Percentiles rank a stretch among this genome's conserved stretches.
Evolutionary conservation across 2,329 filamentous ascomycete species (phyloP).

Genomic region (Trichoderma sp.): DNA sequence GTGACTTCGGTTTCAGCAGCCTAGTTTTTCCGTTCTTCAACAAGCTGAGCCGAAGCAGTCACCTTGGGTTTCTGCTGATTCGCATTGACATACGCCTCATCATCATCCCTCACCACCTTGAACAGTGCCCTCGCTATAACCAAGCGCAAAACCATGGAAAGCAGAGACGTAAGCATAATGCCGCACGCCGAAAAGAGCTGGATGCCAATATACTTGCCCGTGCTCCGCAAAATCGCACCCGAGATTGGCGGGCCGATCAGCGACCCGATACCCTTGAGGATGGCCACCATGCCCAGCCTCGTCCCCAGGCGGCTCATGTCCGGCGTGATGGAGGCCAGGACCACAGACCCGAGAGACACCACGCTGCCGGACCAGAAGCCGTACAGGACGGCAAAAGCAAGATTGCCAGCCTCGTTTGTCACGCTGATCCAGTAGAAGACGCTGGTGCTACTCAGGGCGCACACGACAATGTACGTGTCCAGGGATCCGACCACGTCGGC

Average conservation of each 20-base stretch:
- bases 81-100: slow-evolving; percentile 9
- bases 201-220: slow-evolving; percentile 30
- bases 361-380: slow-evolving; percentile 51
- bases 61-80: background rate
- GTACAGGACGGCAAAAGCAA: slow-evolving; percentile 47
- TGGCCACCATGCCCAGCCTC: slow-evolving; percentile 47
- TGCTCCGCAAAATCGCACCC: slow-evolving; percentile 38
- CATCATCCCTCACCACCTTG: slow-evolving; percentile 20
- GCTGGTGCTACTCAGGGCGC: slow-evolving; percentile 38
- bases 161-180: slow-evolving; percentile 30
- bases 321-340: slow-evolving; percentile 45
- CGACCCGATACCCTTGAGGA: slow-evolving; percentile 41
- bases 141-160: slow-evolving; percentile 27
- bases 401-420: slow-evolving; percentile 38
- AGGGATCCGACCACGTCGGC: slow-evolving; percentile 46
- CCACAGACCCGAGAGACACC: slow-evolving; percentile 46
- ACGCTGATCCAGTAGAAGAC: slow-evolving; percentile 48
- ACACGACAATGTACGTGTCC: slow-evolving; percentile 42
- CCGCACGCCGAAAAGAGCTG: slow-evolving; percentile 32
- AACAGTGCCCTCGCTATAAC: slow-evolving; percentile 27
- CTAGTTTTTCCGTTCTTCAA: background rate
- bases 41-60: background rate
- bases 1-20: too few relatives aligned
- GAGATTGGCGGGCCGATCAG: slow-evolving; percentile 44
- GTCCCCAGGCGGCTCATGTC: slow-evolving; percentile 46